Percentiles rank a stretch among this genome's conserved stretches.
phyloP scores from a whole-genome alignment of 2,329 filamentous ascomycete genomes.

The Rhinocladiella mackenziei region DNA sequence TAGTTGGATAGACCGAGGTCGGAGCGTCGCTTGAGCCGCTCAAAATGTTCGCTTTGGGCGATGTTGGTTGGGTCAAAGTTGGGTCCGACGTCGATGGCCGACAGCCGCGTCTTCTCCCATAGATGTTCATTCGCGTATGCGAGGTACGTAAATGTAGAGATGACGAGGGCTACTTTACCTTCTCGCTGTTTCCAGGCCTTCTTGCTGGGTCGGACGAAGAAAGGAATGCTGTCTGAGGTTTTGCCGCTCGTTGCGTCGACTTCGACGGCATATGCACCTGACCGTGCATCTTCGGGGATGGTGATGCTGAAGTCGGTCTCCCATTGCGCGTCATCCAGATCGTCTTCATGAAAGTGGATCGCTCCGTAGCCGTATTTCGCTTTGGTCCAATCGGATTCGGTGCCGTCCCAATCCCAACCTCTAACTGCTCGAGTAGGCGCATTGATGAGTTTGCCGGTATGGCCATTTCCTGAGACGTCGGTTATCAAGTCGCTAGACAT shows the following conservation, averaged over 20 bases:
- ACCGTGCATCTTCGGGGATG: conserved; percentile 26
- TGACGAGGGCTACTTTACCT: conserved; percentile 31
- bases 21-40: conserved; percentile 32
- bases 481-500: conserved; percentile 24
- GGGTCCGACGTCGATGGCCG: conserved; percentile 18
- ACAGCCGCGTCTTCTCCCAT: conserved; percentile 33
- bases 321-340: conserved; percentile 38
- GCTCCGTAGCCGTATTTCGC: conserved; percentile 37
- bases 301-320: conserved; percentile 34
- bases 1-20: conserved; percentile 41
- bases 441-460: conserved; percentile 34
- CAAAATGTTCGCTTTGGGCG: conserved; percentile 20
- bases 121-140: conserved; percentile 41
- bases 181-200: conserved; percentile 3
- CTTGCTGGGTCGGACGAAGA: conserved; percentile 35
- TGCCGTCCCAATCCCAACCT: conserved; percentile 36
- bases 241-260: conserved; percentile 25
- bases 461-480: conserved; percentile 31
- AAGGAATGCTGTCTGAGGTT: conserved; percentile 33
- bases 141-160: conserved; percentile 39
- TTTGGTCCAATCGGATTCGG: conserved; percentile 34
- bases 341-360: conserved; percentile 41
- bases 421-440: conserved; percentile 35
- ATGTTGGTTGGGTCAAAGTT: conserved; percentile 13
- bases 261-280: conserved; percentile 34